A percentile compares a stretch with the other conserved stretches of the same genome.
These are phyloP conservation scores for Penicillium lividum DNA, from an alignment of 495 filamentous ascomycete species.

Conservation along the genomic window DNA sequence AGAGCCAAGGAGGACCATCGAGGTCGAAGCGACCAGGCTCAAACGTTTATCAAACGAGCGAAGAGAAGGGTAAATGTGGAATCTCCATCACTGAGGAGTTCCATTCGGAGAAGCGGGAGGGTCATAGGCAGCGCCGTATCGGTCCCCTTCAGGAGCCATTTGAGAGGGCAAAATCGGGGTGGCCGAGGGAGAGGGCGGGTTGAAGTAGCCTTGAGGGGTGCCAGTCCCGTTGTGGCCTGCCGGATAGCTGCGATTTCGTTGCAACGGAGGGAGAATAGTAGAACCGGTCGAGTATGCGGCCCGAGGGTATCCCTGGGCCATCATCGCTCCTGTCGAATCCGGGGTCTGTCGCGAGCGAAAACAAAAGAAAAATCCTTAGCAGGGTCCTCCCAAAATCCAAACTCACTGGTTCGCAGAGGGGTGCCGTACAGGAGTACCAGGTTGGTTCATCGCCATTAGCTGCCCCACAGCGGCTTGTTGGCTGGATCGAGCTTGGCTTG, in stretches of 20 bases:
- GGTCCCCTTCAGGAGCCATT: conserved; percentile 38
- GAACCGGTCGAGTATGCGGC: conserved; percentile 36
- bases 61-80: conserved; percentile 9
- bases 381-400: conserved; percentile 23
- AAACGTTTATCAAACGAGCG: conserved; percentile 14
- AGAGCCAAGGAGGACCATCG: conserved; percentile 25
- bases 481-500: conserved; percentile 35
- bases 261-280: conserved; percentile 43
- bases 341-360: conserved; percentile 34
- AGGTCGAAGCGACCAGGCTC: conserved; percentile 12
- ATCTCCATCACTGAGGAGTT: conserved; percentile 35
- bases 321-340: conserved; percentile 45
- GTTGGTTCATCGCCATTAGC: conserved; percentile 43
- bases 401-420: conserved; percentile 31
- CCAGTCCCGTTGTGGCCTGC: conserved; percentile 37
- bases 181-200: conserved; percentile 36
- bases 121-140: conserved; percentile 37
- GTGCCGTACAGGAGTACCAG: conserved; percentile 48
- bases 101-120: conserved; percentile 37
- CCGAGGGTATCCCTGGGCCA: conserved; percentile 42
- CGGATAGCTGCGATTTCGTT: conserved; percentile 37
- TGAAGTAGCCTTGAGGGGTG: conserved; percentile 35
- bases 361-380: conserved; percentile 32
- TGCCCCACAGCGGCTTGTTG: conserved; percentile 47
- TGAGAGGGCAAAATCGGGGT: conserved; percentile 46